phyloP scores from a whole-genome alignment of 2,329 filamentous ascomycete species.

The Monilinia fructigena region DNA sequence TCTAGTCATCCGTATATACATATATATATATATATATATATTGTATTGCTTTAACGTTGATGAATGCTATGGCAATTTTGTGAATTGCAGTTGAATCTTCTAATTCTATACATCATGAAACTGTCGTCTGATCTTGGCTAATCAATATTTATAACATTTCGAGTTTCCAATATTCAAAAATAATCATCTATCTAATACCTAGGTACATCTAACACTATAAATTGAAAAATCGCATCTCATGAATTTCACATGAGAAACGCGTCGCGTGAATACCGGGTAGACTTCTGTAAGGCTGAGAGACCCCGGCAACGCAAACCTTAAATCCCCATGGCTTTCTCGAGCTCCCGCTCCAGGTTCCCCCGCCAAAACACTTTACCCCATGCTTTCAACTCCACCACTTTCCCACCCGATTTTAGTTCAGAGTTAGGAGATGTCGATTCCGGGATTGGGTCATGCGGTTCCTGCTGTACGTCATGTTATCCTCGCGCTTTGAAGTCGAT shows the following conservation, averaged over 20 bases:
- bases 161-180: too few relatives aligned
- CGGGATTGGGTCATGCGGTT: constrained; percentile 68
- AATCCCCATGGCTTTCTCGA: constrained; percentile 17
- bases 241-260: constrained; percentile 1
- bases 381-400: constrained; percentile 12
- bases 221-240: background rate
- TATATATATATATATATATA: too few relatives aligned
- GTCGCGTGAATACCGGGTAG: background rate
- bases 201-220: background rate
- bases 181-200: background rate
- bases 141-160: too few relatives aligned
- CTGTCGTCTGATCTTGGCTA: too few relatives aligned
- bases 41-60: too few relatives aligned
- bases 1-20: too few relatives aligned
- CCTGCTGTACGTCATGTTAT: constrained; percentile 52
- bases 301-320: constrained; percentile 4
- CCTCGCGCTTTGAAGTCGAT: constrained; percentile 2
- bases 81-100: too few relatives aligned
- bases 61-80: too few relatives aligned
- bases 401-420: background rate
- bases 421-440: constrained; percentile 62
- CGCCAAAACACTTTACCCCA: constrained; percentile 20
- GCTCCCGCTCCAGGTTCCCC: constrained; percentile 11
- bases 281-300: constrained; percentile 16
- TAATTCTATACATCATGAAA: too few relatives aligned